Base-by-base conservation (phyloP, 2,329 filamentous ascomycete species). In the Fusarium abutilonis region DNA sequence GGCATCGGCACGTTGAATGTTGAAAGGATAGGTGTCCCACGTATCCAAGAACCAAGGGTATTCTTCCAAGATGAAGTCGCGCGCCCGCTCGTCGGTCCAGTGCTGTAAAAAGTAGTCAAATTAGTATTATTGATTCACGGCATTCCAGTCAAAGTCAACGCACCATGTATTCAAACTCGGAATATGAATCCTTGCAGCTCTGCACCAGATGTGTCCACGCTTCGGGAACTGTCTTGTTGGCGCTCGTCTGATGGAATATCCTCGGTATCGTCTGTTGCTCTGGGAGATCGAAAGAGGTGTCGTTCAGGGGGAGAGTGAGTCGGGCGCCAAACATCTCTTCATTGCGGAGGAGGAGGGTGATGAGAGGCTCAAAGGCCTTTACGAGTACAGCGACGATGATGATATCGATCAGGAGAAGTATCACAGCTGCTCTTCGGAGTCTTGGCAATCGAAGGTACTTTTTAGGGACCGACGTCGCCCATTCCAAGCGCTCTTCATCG, bases 241-340 rank as follows among this genome's bases (percentile, higher is more conserved):
- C 84, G 74, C 88, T 89, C 6, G 89, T 90, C 72, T 91, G 89
- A 77, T 92, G 89, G 36, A 92, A 89, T 69, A 92, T 91, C 75
- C 89, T 89, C 47, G 90, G 90, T 44, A 92, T 88, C 55, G 82
- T 86, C 55, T 87, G 84, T 71, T 90, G 90, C 69, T 83, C 85
- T 73, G 89, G 89, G 4, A 55, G n/a, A 6, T 31, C 28, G 15
- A 46, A 35, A 87, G 89, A 72, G 88, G 87, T 77, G 90, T 87
- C 53, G 90, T 88, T 71, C 89, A 89, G 75, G 23, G 48, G 26
- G 50, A 73, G 52, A 2, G 46, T 60, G 43, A 75, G 64, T 7
- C 61, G 67, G 32, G 71, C 61, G 23, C 60, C 63, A 9, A 75
- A 75, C 6, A 75, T 55, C 54, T 75, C 72, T 15, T 74, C 64